Conservation (phyloP, 306 rosid species). For the Cercis canadensis region DNA sequence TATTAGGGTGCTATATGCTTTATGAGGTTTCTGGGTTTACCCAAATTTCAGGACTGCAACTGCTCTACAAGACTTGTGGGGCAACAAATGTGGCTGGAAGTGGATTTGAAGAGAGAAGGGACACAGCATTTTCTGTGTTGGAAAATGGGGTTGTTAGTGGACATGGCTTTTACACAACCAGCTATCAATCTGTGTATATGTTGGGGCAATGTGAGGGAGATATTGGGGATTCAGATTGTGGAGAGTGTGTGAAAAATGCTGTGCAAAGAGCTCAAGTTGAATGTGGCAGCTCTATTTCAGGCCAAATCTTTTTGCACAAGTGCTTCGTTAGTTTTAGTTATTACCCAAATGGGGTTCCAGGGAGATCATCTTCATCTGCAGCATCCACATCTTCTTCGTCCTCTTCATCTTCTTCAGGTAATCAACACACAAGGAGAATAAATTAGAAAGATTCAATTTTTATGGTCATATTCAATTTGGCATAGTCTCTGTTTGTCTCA, state of each 20-base stretch:
- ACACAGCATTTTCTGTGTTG: slow-evolving; percentile 72
- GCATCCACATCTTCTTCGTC: slow-evolving; percentile 48
- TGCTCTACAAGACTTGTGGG: slow-evolving; percentile 84
- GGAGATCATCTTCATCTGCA: slow-evolving; percentile 59
- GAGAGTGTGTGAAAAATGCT: slow-evolving; percentile 75
- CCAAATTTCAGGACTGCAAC: slow-evolving; percentile 85
- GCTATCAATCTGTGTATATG: slow-evolving; percentile 69
- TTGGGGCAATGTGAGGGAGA: slow-evolving; percentile 95
- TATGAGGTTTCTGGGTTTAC: slow-evolving; percentile 80
- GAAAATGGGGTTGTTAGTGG: slow-evolving; percentile 81
- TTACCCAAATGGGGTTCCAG: slow-evolving; percentile 91
- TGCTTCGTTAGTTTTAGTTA: slow-evolving; percentile 84
- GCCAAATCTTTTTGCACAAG: slow-evolving; percentile 83
- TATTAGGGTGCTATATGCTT: slow-evolving; percentile 77
- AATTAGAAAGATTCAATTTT: too few relatives aligned
- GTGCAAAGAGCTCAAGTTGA: slow-evolving; percentile 87
- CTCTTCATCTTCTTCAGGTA: slow-evolving; percentile 60
- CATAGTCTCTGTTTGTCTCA: slow-evolving; percentile 19
- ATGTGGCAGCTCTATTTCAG: slow-evolving; percentile 85
- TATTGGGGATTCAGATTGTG: slow-evolving; percentile 89
- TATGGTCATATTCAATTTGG: background rate
- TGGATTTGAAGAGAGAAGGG: slow-evolving; percentile 86
- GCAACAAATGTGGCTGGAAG: slow-evolving; percentile 63
- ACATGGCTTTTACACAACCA: slow-evolving; percentile 84
- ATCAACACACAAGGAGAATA: background rate